phyloP scores from a whole-genome alignment of 2,329 filamentous ascomycete species.

The Paraphoma chrysanthemicola region DNA sequence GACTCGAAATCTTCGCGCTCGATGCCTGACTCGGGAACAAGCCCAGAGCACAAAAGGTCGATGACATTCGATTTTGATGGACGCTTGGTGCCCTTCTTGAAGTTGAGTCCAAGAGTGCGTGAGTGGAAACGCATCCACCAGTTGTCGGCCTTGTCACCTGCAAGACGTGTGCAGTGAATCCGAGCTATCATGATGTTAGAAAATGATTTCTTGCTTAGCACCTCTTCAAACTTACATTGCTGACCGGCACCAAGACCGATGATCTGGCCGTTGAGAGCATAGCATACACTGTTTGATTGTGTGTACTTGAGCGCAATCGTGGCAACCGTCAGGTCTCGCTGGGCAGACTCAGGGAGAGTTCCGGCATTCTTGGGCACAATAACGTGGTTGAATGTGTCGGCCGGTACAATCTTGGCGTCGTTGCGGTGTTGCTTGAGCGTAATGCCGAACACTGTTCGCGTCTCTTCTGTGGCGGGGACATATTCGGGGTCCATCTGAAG shows the following conservation, averaged over 20 bases:
- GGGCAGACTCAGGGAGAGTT: conserved; percentile 77
- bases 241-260: conserved; percentile 95
- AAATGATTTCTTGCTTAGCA: not conserved
- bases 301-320: conserved; percentile 99
- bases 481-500: conserved; percentile 93
- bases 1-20: conserved; percentile 88
- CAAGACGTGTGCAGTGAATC: conserved; percentile 97
- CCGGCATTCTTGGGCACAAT: conserved; percentile 82
- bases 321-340: conserved; percentile 89
- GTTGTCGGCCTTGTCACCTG: conserved; percentile 98
- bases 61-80: conserved; percentile 98
- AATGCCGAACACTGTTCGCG: conserved; percentile 88
- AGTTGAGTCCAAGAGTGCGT: conserved; percentile 85
- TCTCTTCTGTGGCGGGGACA: conserved; percentile 75
- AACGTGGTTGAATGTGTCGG: conserved; percentile 80
- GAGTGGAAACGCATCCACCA: conserved; percentile 99
- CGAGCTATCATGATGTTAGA: conserved; percentile 58
- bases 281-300: conserved; percentile 97
- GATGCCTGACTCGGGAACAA: conserved; percentile 81
- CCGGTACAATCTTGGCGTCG: conserved; percentile 83
- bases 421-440: conserved; percentile 91
- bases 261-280: conserved; percentile 91
- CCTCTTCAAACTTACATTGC: conserved; percentile 64
- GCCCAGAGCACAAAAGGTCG: conserved; percentile 89
- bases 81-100: conserved; percentile 97